Evolutionary conservation across 441 rosid genomes (phyloP), one percentile per base, ranked within the genome.

Genomic region (Viola pubescens): DNA sequence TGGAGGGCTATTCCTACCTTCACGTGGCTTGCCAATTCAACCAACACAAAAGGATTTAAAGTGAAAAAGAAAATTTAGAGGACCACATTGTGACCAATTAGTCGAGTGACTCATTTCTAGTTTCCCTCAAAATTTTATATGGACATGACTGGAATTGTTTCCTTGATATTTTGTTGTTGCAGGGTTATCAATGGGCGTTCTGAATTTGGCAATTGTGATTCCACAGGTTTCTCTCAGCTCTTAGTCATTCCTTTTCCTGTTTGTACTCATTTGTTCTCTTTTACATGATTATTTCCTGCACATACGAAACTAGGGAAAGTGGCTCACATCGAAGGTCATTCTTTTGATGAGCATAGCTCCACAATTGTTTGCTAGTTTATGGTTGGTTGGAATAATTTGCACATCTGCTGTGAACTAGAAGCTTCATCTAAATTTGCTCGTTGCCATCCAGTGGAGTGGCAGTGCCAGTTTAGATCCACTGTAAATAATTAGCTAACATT

Each of bases 181-280:
- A 94, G 97, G 98, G 60, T 81, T 94, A 71, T 94, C 97, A 40
- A 80, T 94, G 91, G 98, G 98, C 53, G 96, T 94, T 53, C 72
- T 89, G 56, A 94, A 94, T 78, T 79, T 89, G 77, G 97, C 97
- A 54, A 79, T 89, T 58, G 97, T 94, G 69, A 77, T 89, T 61
- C 98, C 98, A 56, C 98, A 89, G 95, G 97, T 94, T 68, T 60
- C 56, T 61, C 52, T 49, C 63, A 44, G 26, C 69, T 50, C 66
- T 45, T 41, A 7, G 42, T 19, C 41, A 19, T 65, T 62, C 55
- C 26, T 60, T 61, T 9, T 46, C 46, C 7, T 38, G 42, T 62
- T 11, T 39, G 10, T 47, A 34, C 4, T 19, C 26, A 9, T 16
- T 5, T 9, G 12, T 6, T 7, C 6, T 39, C 0, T 4, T 58